Conservation (phyloP, 306 rosid genomes). For the Hippophae tibetana region DNA sequence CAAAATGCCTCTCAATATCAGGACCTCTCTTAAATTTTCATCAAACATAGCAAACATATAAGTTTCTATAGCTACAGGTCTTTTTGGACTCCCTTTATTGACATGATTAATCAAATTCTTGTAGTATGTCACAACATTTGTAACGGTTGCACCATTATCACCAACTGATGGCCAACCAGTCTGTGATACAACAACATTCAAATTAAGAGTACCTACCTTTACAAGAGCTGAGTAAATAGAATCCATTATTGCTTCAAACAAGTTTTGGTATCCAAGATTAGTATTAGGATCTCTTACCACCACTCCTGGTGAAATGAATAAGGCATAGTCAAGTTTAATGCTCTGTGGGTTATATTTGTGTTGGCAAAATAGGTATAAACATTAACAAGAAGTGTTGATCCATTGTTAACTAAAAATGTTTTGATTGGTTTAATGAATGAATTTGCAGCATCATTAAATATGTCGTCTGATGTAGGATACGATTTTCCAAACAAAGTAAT, state of each 20-base stretch:
- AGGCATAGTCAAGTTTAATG: constrained; percentile 31
- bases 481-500: constrained; percentile 10
- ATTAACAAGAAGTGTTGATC: constrained; percentile 59
- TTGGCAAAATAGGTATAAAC: constrained; percentile 48
- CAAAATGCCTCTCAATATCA: constrained; percentile 30
- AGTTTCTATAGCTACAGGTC: constrained; percentile 21
- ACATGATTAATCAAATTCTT: constrained; percentile 40
- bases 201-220: constrained; percentile 23
- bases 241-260: constrained; percentile 36
- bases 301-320: constrained; percentile 30
- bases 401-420: constrained; percentile 22
- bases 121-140: constrained; percentile 37
- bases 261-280: constrained; percentile 26
- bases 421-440: constrained; percentile 33
- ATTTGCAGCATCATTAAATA: constrained; percentile 16
- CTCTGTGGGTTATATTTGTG: background rate
- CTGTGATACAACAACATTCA: constrained; percentile 45
- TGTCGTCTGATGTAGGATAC: constrained; percentile 36
- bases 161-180: constrained; percentile 67
- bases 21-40: constrained; percentile 17
- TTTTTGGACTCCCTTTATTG: constrained; percentile 32
- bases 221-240: constrained; percentile 46
- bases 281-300: constrained; percentile 16
- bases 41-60: constrained; percentile 43
- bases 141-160: constrained; percentile 14